Base-by-base conservation (phyloP, 2,329 filamentous ascomycete genomes). In the Trematosphaeria pertusa region DNA sequence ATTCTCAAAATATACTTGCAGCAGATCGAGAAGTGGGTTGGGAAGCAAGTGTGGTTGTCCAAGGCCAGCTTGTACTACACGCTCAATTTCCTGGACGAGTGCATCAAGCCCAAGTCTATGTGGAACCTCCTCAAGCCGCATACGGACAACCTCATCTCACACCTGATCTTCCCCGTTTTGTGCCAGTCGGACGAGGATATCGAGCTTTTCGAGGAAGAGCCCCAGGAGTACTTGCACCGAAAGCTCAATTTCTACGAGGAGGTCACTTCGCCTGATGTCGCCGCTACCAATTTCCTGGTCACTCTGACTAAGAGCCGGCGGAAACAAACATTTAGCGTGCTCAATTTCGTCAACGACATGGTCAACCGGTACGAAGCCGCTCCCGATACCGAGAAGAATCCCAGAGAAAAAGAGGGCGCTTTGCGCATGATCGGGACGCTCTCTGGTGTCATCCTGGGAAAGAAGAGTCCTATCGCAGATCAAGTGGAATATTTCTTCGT, bases 401-500 rank as follows among this genome's bases (percentile, higher is more conserved):
- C 95, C 48, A 82, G 95, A 42, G 91, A 94, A 70, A 99, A 99
- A 79, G 94, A 99, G 73, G 94, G 94, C 64, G 94, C 94, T 37
- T 75, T 99, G 66, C 84, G 94, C 52, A 97, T 99, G 91, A 97
- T 99, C 66, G 94, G 92, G 19, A 97, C 93, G 1, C 78, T 99
- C 36, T 90, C 94, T 0, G 89, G 91, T 22, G 93, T 99, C 41
- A 95, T 99, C 37, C 81, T 99, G 26, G 91, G 91, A 60, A 99
- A 97, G 81, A 97, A 97, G 82, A 97, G 92, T 67, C 94, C 94
- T 1, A 97, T 99, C 58, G 94, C 93, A 26, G 89, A 96, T 67
- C 91, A 97, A 73, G 92, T 97, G 46, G 94, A 99, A 73, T 97
- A 96, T 73, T 99, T 99, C 80, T 88, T 99, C 59, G 93, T 97